A percentile compares a stretch with the other conserved stretches of the same genome.
Conservation (phyloP, 768 basidiomycete species). For the Suillus subalutaceus region DNA sequence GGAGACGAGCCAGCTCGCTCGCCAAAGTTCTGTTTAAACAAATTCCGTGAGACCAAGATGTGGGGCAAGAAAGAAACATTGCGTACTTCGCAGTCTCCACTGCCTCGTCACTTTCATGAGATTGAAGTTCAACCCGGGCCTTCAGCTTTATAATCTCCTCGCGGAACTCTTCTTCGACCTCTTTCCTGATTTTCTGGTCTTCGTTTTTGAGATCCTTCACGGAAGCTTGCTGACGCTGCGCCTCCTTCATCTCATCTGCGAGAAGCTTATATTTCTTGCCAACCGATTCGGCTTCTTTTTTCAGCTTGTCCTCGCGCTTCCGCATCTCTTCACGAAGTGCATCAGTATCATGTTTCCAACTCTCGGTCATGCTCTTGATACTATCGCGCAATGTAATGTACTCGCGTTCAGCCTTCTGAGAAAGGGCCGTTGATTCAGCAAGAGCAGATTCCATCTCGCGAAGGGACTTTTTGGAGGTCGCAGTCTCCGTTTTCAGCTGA, state of each 20-base stretch:
- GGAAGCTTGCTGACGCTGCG: slow-evolving; percentile 47
- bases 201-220: slow-evolving; percentile 55
- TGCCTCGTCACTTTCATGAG: slow-evolving; percentile 58
- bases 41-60: background rate
- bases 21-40: slow-evolving; percentile 50
- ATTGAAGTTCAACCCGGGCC: slow-evolving; percentile 54
- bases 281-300: slow-evolving; percentile 65
- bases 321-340: slow-evolving; percentile 73
- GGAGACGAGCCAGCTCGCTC: slow-evolving; percentile 66
- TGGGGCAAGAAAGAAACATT: background rate
- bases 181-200: slow-evolving; percentile 49
- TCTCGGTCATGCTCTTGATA: slow-evolving; percentile 69
- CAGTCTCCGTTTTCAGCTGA: slow-evolving; percentile 74
- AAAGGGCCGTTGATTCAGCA: slow-evolving; percentile 72
- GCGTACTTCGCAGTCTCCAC: slow-evolving; percentile 65
- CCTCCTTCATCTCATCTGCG: slow-evolving; percentile 61
- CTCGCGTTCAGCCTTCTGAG: slow-evolving; percentile 82
- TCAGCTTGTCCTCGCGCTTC: slow-evolving; percentile 70
- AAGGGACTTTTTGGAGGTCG: slow-evolving; percentile 71
- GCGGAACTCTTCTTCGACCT: slow-evolving; percentile 64
- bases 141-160: slow-evolving; percentile 59
- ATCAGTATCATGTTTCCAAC: slow-evolving; percentile 76
- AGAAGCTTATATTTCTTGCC: slow-evolving; percentile 72
- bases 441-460: slow-evolving; percentile 82
- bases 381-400: slow-evolving; percentile 80